phyloP scores from a whole-genome alignment of 2,329 filamentous ascomycete genomes.

The Aspergillus alliaceus region DNA sequence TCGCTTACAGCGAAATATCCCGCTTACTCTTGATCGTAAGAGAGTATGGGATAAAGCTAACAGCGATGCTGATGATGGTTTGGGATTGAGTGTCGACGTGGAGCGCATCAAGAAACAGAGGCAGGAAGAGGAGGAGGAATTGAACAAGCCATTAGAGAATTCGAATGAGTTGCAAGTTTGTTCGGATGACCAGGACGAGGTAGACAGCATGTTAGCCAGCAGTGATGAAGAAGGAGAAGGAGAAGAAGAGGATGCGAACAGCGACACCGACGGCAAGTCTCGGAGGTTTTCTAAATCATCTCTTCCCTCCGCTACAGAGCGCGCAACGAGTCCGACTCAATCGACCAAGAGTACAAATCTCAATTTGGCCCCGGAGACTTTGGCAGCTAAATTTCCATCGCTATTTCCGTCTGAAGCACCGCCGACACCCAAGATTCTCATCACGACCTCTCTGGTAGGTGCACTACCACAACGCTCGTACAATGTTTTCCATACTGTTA shows the following conservation, averaged over 20 bases:
- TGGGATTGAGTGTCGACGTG: conserved; percentile 50
- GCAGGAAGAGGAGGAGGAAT: conserved; percentile 45
- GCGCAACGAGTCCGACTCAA: conserved; percentile 56
- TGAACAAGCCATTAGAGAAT: conserved; percentile 35
- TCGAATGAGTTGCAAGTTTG: conserved; percentile 39
- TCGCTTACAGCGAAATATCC: conserved; percentile 74
- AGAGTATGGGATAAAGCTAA: conserved; percentile 83
- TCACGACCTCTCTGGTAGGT: conserved; percentile 73
- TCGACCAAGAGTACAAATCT: conserved; percentile 61
- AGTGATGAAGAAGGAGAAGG: conserved; percentile 57
- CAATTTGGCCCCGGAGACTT: conserved; percentile 59
- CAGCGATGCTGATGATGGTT: conserved; percentile 46
- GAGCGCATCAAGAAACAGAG: conserved; percentile 50
- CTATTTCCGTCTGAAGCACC: conserved; percentile 56
- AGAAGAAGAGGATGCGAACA: conserved; percentile 54
- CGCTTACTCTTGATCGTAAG: conserved; percentile 81
- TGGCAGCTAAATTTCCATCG: conserved; percentile 60
- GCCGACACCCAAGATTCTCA: conserved; percentile 75
- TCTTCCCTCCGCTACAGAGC: conserved; percentile 42
- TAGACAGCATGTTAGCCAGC: conserved; percentile 72
- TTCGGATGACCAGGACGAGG: conserved; percentile 54
- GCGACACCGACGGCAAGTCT: conserved; percentile 41
- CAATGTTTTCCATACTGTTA: neutral
- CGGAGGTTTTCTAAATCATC: conserved; percentile 29
- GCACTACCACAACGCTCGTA: neutral